Conservation (phyloP, 345 rosid species). For the Melastoma malabathricum region DNA sequence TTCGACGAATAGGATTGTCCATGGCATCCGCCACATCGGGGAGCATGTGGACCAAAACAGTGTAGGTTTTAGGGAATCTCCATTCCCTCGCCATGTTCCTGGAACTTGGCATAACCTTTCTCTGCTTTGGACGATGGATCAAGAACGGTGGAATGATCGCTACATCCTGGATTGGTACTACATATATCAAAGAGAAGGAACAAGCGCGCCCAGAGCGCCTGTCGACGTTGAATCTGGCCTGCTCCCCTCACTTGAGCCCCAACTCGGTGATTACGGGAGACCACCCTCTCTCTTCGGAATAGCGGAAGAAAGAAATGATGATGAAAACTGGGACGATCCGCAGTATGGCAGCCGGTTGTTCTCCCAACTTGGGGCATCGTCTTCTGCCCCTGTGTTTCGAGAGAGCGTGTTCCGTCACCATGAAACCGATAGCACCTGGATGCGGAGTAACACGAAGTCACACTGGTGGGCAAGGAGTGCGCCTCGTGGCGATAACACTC, state of each 20-base stretch:
- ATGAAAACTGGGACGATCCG: slow-evolving; percentile 10
- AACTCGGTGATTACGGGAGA: slow-evolving; percentile 30
- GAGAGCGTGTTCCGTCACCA: slow-evolving; percentile 56
- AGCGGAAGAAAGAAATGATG: slow-evolving; percentile 22
- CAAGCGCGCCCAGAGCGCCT: slow-evolving; percentile 9
- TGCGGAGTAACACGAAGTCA: slow-evolving; percentile 19
- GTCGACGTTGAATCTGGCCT: slow-evolving; percentile 11
- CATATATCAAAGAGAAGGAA: slow-evolving; percentile 33
- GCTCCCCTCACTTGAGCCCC: slow-evolving; percentile 9
- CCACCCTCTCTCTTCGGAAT: slow-evolving; percentile 23
- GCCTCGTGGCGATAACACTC: slow-evolving; percentile 1
- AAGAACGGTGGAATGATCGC: slow-evolving; percentile 60
- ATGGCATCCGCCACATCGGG: slow-evolving; percentile 30
- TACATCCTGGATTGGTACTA: slow-evolving; percentile 93
- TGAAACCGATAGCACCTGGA: slow-evolving; percentile 19
- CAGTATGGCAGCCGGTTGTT: slow-evolving; percentile 20
- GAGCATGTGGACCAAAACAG: slow-evolving; percentile 27
- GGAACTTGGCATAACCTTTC: slow-evolving; percentile 27
- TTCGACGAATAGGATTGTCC: slow-evolving; percentile 36
- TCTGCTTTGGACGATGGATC: slow-evolving; percentile 56
- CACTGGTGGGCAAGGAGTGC: slow-evolving; percentile 81
- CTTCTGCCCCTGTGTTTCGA: slow-evolving; percentile 51
- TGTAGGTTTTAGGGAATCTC: slow-evolving; percentile 37
- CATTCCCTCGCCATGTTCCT: slow-evolving; percentile 10
- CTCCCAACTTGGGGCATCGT: slow-evolving; percentile 53